Base-by-base conservation (phyloP, 495 filamentous ascomycete genomes). In the Rostrohypoxylon terebratum region DNA sequence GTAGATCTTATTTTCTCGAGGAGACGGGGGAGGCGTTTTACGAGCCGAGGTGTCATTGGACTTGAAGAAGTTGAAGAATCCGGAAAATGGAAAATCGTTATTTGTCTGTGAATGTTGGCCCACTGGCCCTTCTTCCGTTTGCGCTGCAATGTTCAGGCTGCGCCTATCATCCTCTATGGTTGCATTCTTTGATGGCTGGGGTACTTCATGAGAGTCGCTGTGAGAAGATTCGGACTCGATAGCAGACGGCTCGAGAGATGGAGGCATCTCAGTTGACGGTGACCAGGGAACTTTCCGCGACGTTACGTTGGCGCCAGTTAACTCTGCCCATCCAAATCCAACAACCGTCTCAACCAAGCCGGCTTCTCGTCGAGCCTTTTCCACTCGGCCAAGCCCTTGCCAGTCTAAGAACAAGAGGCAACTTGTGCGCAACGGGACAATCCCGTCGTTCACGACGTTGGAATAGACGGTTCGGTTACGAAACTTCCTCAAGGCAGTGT, bases 361-460 rank as follows among this genome's bases (percentile, higher is more conserved):
- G 70, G 93, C 97, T 74, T 95, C 96, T 78, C 96, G 85, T 45
- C 96, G 86, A 8, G 96, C 95, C 79, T 99, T 99, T 72, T 98
- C 93, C 4, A 98, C 96, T 23, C 93, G 89, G 21, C 91, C 94
- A 7, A 99, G 84, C 0, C 96, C 96, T 79, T 92, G 91, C 96
- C 96, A 99, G 77, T 99, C 96, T 6, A 99, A 86, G 73, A 98
- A 99, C n/a, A 98, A 84, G 14, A 99, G 83, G 79, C 94, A 98
- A 57, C 96, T 98, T 11, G 96, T 99, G 10, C 96, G 88, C 40
- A 98, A 78, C 1, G 96, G 96, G 6, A 99, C 96, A 76, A 99
- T 98, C 2, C 96, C 96, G 81, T 99, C 96, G 80, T 99, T 99
- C 47, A 99, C 96, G 28, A 98, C 94, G 75, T 99, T 99, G 1